Base-by-base conservation (phyloP, 2,329 filamentous ascomycete genomes). In the Xylaria digitata region DNA sequence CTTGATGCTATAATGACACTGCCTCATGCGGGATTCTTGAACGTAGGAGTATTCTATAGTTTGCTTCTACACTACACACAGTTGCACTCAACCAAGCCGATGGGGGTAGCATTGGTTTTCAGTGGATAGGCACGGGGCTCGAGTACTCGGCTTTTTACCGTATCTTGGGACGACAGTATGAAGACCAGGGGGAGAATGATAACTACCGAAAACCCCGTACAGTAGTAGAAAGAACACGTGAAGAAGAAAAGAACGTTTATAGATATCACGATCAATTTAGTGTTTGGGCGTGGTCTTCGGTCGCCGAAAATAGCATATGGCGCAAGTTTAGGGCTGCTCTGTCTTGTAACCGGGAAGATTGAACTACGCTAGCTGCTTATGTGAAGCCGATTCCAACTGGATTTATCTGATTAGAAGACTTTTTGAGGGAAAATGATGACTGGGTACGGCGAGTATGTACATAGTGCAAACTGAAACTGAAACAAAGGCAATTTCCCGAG, bases 401-500 rank as follows among this genome's bases (percentile, higher is more conserved):
- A 21, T n/a, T 50, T 26, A n/a, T 61, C 23, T 34, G 46, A 52
- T 53, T 30, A 37, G 37, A 45, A 9, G 15, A 32, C 23, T 6
- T 23, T 46, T 48, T 48, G 0, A 9, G 55, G 26, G 30, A 43
- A 17, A 48, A 43, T 30, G 19, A 53, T 23, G 26, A 52, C 49
- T 37, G 30, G 30, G 23, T 37, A 19, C 37, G 26, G 26, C 26
- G 26, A 26, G 5, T 30, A 23, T 30, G 52, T 19, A 6, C 6
- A 37, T 37, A 15, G 37, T 40, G 37, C 13, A 15, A 15, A 55
- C 37, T 26, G 26, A 60, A 71, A 66, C 65, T 75, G 73, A 73
- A 71, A 75, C 74, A 69, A 37, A 49, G 50, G 50, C 34, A 72
- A 74, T 74, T 54, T 73, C 63, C 58, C 68, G 63, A 30, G 53